phyloP scores from a whole-genome alignment of 2,329 filamentous ascomycete species.

The Diplodia seriata region DNA sequence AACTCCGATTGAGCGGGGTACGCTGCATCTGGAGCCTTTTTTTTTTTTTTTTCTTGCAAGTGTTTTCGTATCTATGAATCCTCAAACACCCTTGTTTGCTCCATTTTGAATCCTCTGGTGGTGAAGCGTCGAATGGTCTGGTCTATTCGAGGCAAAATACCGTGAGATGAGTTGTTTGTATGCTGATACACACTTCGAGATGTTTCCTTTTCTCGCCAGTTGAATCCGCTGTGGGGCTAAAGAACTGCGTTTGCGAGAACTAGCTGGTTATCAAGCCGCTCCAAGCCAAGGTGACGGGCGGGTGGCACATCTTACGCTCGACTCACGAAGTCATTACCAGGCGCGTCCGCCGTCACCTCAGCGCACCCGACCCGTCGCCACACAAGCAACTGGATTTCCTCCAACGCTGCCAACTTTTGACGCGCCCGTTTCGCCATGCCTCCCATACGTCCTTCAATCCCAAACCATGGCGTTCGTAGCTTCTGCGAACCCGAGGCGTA shows the following conservation, averaged over 20 bases:
- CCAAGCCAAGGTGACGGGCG: neutral
- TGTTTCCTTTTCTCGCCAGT: no score
- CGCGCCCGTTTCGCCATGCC: neutral
- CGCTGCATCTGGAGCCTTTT: neutral
- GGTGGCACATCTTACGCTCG: neutral
- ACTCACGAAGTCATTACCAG: neutral
- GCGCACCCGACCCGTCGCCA: neutral
- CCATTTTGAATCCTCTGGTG: neutral
- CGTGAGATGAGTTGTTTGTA: neutral
- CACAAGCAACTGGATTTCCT: neutral
- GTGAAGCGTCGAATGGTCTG: neutral
- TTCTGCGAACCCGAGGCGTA: constrained; percentile 18
- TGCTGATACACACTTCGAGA: neutral
- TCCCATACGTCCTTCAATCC: neutral
- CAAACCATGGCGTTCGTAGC: neutral
- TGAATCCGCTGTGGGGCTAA: no score
- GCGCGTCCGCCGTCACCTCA: neutral
- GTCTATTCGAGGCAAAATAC: neutral
- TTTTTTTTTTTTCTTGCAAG: neutral
- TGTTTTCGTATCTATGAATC: neutral
- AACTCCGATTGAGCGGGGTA: neutral
- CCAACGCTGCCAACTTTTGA: neutral
- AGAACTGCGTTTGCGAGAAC: neutral
- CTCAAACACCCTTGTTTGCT: no score
- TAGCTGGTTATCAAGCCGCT: neutral